Base-by-base conservation (phyloP, 805 yeast genomes). In the Kregervanrija pseudodelftensis region DNA sequence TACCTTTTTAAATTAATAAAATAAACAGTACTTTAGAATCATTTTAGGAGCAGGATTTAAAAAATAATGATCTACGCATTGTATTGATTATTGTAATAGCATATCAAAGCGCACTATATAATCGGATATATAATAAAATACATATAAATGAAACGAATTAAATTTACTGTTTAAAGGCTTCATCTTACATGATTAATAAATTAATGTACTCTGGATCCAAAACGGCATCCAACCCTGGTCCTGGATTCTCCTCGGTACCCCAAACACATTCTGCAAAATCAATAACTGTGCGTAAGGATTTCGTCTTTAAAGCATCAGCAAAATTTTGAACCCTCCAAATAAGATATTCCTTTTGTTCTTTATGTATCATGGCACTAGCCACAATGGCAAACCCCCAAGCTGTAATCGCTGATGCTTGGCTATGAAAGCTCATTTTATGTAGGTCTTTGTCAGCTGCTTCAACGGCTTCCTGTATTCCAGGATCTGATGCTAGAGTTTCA, bases 371-470 rank as follows among this genome's bases (percentile, higher is more conserved):
- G 8, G 49, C 50, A 7, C 47, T 28, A 11, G 58, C 59, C 14
- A 50, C 43, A 10, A 56, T 49, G 5, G 50, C 44, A 7, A 55
- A 30, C 3, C 56, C 46, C 56, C 57, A 56, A 8, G 50, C 28
- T 5, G 42, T 34, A 28, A 53, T 47, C 12, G 38, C 42, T 8
- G 49, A 45, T 11, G 42, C 38, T 16, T 51, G 55, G 16, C 51
- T 46, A 15, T 49, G 54, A 1, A 43, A n/a, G 3, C 49, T 45
- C 5, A 54, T 31, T 15, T 46, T 40, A n/a, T 35, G 9, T 7
- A 54, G 39, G 14, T 40, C 44, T 5, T 44, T 35, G 13, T 42
- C 38, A n/a, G 54, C 45, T 3, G 33, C 28, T 5, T 45, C 42
- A 9, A 53, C 44, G 3, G 43, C 13, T 3, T 36, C n/a, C 37